Evolutionary conservation across 257 asterid genomes (phyloP), one percentile per base, ranked within the genome.

Genomic region (Solanum dulcamara): DNA sequence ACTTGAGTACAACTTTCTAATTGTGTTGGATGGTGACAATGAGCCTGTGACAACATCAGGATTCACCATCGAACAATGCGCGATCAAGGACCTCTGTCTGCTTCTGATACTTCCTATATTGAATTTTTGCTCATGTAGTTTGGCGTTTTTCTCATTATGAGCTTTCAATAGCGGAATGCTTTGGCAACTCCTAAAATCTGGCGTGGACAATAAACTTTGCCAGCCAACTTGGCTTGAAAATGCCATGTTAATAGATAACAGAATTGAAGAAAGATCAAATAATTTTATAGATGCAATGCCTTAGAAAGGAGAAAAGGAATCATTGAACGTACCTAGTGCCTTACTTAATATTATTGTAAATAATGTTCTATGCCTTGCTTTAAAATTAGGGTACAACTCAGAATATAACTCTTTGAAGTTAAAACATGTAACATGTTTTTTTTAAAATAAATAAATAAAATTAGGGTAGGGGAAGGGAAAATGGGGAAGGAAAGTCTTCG

Each of bases 1-100:
- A 80, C 91, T 86, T 6, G 89, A 55, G 88, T 93, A 94, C 81
- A 91, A 94, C 85, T 77, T 89, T 89, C 48, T 67, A 68, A 93
- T 87, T 28, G 90, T 85, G 10, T 89, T 85, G 55, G 93, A 87
- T 22, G 93, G 89, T 67, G 90, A 89, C 55, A 28, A 42, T 18
- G 91, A 57, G 82, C 86, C 12, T 24, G 4, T 46, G 66, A 48
- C 80, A 42, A 83, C 33, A 24, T 62, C 66, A 40, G 85, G 67
- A 72, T 84, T 70, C 9, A 82, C 48, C 44, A 44, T 66, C 46
- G 84, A 79, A 3, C 40, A 66, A 60, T 71, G 83, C 4, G 51
- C 87, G 40, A 77, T 26, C 48, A 77, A 55, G 3, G 44, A 75
- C 9, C 59, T 38, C 12, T 80, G 80, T 82, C 67, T 90, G n/a